Evolutionary conservation across 2,329 filamentous ascomycete genomes (phyloP), one percentile per base, ranked within the genome.

Genomic region (Colletotrichum tropicicola): DNA sequence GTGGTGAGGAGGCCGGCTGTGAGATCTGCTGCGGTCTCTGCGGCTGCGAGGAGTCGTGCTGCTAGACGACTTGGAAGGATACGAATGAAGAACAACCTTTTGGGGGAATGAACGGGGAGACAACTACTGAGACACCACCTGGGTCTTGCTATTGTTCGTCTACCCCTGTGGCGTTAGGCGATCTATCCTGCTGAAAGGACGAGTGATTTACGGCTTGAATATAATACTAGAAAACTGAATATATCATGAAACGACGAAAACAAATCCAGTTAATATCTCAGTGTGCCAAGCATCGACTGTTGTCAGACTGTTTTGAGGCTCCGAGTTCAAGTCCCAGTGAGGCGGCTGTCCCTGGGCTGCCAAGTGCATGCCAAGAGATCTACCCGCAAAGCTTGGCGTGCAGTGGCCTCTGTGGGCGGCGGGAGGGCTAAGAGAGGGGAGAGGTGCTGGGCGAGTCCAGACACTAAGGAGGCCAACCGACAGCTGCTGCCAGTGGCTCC

Each of bases 21-120:
- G 80, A 82, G 70, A 70, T 82, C 65, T 82, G 80, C 75, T 82
- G 80, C 64, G 80, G 80, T 61, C 77, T 82, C 64, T 82, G 80
- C 71, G 79, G 72, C 53, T 82, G 80, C 69, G 71, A 82, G 1
- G 80, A 82, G 68, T 71, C 70, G 21, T 82, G 80, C 73, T 82
- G 80, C 72, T 82, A 78, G 71, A 56, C 32, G 9, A 5, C n/a
- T n/a, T n/a, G 13, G 13, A 2, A 39, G 12, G 17, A 51, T 3
- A 5, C 28, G 12, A 59, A 30, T n/a, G 47, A 30, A 12, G 4
- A 56, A 51, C 27, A 30, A 35, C 27, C 21, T 43, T 39, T 44
- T 10, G 21, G 27, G 49, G 12, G 5, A 44, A 19, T 17, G 35
- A 28, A n/a, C 4, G 6, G n/a, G 43, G 25, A 3, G 3, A 12